Evolutionary conservation across 225 moss, liverwort and hornwort genomes (phyloP).

Genomic region (Climacium dendroides): DNA sequence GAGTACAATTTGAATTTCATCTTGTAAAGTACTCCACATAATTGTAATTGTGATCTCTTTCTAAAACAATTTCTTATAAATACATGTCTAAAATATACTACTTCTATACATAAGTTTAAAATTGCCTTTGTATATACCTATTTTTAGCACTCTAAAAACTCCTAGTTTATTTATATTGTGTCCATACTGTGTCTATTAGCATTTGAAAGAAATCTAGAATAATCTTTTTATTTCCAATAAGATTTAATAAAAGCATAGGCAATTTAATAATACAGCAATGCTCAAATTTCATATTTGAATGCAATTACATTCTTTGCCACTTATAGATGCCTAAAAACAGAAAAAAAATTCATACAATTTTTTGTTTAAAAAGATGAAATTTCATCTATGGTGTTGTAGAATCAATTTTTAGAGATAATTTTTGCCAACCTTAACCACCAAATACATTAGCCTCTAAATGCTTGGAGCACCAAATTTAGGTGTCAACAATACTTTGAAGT

Average conservation of each 20-base stretch:
- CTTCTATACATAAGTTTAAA: neutral
- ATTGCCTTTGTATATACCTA: neutral
- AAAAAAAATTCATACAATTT: rapidly evolving
- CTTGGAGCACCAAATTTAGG: too few species aligned
- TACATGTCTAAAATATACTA: neutral
- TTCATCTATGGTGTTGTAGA: neutral
- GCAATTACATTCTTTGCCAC: rapidly evolving
- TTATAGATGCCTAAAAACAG: neutral
- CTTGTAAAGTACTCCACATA: rapidly evolving
- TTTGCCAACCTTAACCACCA: neutral
- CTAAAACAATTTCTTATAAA: rapidly evolving
- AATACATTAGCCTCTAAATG: too few species aligned
- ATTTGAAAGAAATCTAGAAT: neutral
- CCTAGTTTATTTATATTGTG: neutral
- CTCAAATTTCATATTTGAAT: neutral
- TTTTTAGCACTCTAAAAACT: neutral
- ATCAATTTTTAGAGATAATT: neutral
- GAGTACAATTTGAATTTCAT: neutral
- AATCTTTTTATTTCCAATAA: neutral
- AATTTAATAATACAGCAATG: neutral
- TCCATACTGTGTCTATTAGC: neutral
- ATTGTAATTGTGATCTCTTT: neutral
- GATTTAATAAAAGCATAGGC: neutral
- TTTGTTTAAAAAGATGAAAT: neutral
- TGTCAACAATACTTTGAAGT: too few species aligned